Evolutionary conservation across 75 land plant genomes (phyloP), one percentile per base, ranked within the genome.

Genomic region (Selaginella tamariscina): DNA sequence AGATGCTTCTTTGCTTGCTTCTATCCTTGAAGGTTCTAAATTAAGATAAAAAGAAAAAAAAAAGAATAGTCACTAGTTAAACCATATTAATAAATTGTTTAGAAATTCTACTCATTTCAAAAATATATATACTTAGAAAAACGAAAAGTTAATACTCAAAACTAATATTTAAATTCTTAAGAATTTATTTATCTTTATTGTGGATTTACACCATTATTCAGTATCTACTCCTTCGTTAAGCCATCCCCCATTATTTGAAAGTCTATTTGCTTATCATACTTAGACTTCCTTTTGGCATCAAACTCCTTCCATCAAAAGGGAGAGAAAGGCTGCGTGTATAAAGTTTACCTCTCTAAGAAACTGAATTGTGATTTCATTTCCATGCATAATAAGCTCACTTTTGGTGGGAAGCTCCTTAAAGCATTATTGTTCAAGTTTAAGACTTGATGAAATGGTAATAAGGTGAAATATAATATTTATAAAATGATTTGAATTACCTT

Each of bases 211-310:
- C 65, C 65, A 56, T 27, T 69, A 49, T 59, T 74, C 65, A 32
- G 49, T 68, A 68, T 90, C 96, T 56, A 86, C 96, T 70, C 96
- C 96, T 80, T 90, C 96, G 74, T 90, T 91, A 83, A 90, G 85
- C 77, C 84, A 62, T 85, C 78, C 55, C 73, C 65, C 30, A 73
- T 79, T 32, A 82, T 84, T 31, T 87, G 68, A 30, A 85, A 87
- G 65, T 87, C 96, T 55, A 90, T 71, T 65, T 87, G 88, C 70
- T 90, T 90, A 64, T 78, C 84, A 72, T 79, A 77, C 81, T 90
- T 90, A 20, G 66, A 69, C 27, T 83, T 74, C 9, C 96, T 79
- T 23, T 91, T 77, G 66, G 82, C 69, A 69, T 90, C 91, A 76
- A 87, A 90, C 27, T 72, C 79, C 33, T 73, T 75, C 96, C 96